Base-by-base conservation (phyloP, 768 basidiomycete genomes). In the Gyrodon lividus region DNA sequence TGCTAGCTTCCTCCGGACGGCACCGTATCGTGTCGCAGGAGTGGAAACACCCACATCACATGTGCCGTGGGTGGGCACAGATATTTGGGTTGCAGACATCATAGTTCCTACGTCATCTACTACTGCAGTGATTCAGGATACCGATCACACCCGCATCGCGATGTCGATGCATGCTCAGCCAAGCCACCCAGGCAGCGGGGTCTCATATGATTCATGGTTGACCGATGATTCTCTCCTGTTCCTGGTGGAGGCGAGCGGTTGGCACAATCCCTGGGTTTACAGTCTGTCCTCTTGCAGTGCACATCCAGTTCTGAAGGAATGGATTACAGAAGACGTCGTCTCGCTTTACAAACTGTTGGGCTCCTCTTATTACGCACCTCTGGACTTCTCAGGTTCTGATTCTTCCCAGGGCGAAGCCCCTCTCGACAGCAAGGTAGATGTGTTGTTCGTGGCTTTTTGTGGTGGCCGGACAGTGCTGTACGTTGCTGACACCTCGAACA, bases 51-150 rank as follows among this genome's bases (percentile, higher is more conserved):
- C 81, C 82, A 0, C 72, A 80, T 54, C 82, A 0, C 72, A 80
- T 54, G 80, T 82, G 79, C 78, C 85, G 10, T 88, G 83, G 83
- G 77, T 83, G 57, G 81, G 80, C 5, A 68, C 74, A 5, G 71
- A 77, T 53, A 68, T 86, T 50, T 70, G 74, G 62, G 63, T 81
- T 38, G 83, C 76, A 0, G 65, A 76, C 9, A 64, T 82, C 19
- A 22, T 13, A 14, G 14, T n/a, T 16, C 24, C 20, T 9, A 9
- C 24, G 20, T 24, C 64, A 75, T 5, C 66, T 75, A 2, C 67
- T 77, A 49, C 62, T 85, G 17, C 58, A 86, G 4, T 73, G 83
- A 4, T 40, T 19, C 5, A 6, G 9, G 20, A 13, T 22, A 22
- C 20, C 10, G 12, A 72, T 80, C 5, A 67, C 87, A 24, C 67